Percentiles rank a stretch among this genome's conserved stretches.
phyloP scores from a whole-genome alignment of 176 grass and related monocot genomes.

The Rhynchospora pubera region DNA sequence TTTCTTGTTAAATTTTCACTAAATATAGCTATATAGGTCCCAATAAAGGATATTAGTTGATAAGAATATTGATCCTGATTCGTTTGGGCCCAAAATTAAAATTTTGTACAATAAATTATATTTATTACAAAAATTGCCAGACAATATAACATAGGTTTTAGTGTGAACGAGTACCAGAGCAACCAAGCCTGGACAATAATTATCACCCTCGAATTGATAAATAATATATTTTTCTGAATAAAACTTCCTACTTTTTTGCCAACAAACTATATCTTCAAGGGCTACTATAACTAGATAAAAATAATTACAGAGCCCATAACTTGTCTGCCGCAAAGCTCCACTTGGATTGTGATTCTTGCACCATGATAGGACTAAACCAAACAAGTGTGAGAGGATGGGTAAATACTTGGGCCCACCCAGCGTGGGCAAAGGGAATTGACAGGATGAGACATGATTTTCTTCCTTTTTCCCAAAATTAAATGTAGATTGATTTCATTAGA shows the following conservation, averaged over 20 bases:
- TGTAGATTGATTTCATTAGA: neutral
- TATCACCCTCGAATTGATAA: neutral
- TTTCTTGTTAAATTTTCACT: too few species aligned
- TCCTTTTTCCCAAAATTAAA: neutral
- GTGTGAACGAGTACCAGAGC: neutral
- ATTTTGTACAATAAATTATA: too few species aligned
- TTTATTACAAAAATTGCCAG: too few species aligned
- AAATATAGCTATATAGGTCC: too few species aligned
- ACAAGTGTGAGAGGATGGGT: neutral
- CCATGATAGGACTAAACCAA: constrained; percentile 3
- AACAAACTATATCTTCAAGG: neutral
- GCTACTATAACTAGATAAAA: neutral
- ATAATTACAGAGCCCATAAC: constrained; percentile 4
- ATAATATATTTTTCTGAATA: neutral
- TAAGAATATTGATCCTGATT: too few species aligned
- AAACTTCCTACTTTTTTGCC: neutral
- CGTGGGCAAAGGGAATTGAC: constrained; percentile 11
- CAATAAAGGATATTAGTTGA: too few species aligned
- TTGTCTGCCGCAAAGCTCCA: neutral
- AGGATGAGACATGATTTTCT: neutral
- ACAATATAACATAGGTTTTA: neutral
- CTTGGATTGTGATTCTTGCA: constrained; percentile 4
- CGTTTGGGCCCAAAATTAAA: too few species aligned
- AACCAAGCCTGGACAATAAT: neutral
- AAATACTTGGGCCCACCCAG: constrained; percentile 2